A percentile compares a stretch with the other conserved stretches of the same genome.
Conservation (phyloP, 2,329 filamentous ascomycete species). For the Laburnicola sp. region DNA sequence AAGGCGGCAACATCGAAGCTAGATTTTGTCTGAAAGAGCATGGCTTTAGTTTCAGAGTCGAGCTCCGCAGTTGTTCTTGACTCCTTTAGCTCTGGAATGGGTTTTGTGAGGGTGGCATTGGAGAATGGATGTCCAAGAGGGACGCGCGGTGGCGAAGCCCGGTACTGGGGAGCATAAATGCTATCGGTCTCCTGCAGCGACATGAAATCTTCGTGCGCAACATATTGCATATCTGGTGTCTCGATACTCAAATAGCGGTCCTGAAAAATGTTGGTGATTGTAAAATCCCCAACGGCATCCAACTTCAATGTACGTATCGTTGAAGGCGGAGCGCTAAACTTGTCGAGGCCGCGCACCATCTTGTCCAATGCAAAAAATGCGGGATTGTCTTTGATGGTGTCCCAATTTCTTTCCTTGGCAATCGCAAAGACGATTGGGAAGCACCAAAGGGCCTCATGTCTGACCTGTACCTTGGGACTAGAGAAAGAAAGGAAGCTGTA, state of each 20-base stretch:
- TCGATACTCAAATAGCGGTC: conserved; percentile 52
- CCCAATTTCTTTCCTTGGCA: conserved; percentile 43
- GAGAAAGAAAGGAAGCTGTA: conserved; percentile 50
- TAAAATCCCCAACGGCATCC: conserved; percentile 50
- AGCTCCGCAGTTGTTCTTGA: background rate
- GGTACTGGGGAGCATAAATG: background rate
- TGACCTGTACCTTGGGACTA: conserved; percentile 56
- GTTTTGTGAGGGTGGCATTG: background rate
- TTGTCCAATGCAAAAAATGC: conserved; percentile 49
- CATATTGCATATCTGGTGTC: conserved; percentile 44
- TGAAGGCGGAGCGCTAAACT: conserved; percentile 46
- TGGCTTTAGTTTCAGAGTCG: conserved; percentile 9
- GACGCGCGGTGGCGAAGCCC: conserved; percentile 32
- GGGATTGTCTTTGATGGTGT: conserved; percentile 42
- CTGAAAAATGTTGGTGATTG: conserved; percentile 50
- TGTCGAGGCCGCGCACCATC: conserved; percentile 50
- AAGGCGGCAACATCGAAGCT: conserved; percentile 46
- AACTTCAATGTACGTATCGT: conserved; percentile 45
- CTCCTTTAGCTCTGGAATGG: background rate
- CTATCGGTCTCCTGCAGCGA: conserved; percentile 37
- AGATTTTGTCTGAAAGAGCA: conserved; percentile 57
- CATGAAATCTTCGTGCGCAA: conserved; percentile 47
- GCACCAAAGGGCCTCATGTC: conserved; percentile 57
- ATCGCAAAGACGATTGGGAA: conserved; percentile 51
- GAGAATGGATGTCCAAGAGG: conserved; percentile 30